Conservation (phyloP, 208 protist species). For the Endotrypanum monterogeii region DNA sequence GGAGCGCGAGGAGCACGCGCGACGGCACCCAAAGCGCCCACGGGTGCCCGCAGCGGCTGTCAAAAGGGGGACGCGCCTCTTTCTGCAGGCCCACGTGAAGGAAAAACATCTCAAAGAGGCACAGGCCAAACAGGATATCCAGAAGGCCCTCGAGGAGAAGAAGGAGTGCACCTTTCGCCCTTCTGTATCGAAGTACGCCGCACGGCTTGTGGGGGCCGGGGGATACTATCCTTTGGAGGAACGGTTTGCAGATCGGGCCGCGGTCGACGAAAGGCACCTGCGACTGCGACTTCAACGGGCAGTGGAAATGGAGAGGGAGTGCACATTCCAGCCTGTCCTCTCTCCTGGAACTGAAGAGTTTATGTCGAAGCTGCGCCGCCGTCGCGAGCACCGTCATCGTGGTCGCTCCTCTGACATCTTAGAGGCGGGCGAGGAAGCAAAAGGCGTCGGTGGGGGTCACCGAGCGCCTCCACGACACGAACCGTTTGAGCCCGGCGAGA, state of each 20-base stretch:
- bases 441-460: background rate
- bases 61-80: conserved; percentile 56
- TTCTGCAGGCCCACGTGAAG: conserved; percentile 35
- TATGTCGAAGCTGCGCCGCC: conserved; percentile 23
- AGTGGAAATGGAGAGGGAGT: conserved; percentile 33
- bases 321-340: conserved; percentile 68
- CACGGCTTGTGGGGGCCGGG: conserved; percentile 16
- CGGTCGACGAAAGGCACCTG: conserved; percentile 36
- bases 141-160: conserved; percentile 27
- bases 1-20: conserved; percentile 35
- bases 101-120: conserved; percentile 19
- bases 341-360: conserved; percentile 42
- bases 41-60: conserved; percentile 42
- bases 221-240: conserved; percentile 42
- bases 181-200: conserved; percentile 53
- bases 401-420: background rate
- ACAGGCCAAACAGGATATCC: conserved; percentile 26
- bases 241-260: conserved; percentile 30
- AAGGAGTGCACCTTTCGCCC: conserved; percentile 66
- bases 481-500: conserved; percentile 58
- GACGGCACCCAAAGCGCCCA: conserved; percentile 11
- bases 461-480: conserved; percentile 17
- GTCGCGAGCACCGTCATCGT: conserved; percentile 4
- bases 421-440: background rate
- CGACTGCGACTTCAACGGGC: conserved; percentile 38